These are phyloP conservation scores for Lasiosphaeria ovina DNA, from an alignment of 495 filamentous ascomycete genomes.

Conservation along the genomic window DNA sequence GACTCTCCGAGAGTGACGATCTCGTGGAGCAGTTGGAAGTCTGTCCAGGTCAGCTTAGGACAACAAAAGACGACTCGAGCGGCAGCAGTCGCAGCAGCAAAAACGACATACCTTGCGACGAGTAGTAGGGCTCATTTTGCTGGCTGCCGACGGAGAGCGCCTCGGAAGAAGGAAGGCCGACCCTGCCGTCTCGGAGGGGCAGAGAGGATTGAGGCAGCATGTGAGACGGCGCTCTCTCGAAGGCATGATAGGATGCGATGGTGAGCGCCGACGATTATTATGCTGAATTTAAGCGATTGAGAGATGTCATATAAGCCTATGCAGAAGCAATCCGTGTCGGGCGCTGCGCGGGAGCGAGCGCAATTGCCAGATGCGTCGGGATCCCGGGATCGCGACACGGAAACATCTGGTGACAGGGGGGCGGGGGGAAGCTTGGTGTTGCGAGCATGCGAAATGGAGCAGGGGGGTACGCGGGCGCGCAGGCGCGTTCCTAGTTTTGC, in stretches of 20 bases:
- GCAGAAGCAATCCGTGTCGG: background rate
- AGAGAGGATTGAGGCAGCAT: conserved; percentile 36
- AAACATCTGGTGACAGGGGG: background rate
- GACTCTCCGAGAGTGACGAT: conserved; percentile 71
- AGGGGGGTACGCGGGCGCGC: conserved; percentile 10
- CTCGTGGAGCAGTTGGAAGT: conserved; percentile 74
- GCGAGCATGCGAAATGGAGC: conserved; percentile 2
- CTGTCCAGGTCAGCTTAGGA: conserved; percentile 41
- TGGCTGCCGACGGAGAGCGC: conserved; percentile 8
- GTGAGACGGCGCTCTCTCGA: conserved; percentile 29
- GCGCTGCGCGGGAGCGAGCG: background rate
- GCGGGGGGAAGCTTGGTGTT: conserved; percentile 1
- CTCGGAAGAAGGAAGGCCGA: conserved; percentile 41
- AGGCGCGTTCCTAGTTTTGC: conserved; percentile 16
- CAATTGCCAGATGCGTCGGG: background rate
- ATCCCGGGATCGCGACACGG: too few relatives aligned
- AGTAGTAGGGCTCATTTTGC: conserved; percentile 39
- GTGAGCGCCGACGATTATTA: conserved; percentile 10
- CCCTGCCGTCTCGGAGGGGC: conserved; percentile 39
- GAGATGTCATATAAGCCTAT: conserved; percentile 16
- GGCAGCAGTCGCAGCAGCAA: background rate
- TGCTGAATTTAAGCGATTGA: conserved; percentile 1
- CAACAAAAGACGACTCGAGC: conserved; percentile 7
- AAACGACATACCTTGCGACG: conserved; percentile 60
- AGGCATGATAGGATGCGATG: conserved; percentile 34